Base-by-base conservation (phyloP, 1,284 basidiomycete species). In the Cutaneotrichosporon mucoides region DNA sequence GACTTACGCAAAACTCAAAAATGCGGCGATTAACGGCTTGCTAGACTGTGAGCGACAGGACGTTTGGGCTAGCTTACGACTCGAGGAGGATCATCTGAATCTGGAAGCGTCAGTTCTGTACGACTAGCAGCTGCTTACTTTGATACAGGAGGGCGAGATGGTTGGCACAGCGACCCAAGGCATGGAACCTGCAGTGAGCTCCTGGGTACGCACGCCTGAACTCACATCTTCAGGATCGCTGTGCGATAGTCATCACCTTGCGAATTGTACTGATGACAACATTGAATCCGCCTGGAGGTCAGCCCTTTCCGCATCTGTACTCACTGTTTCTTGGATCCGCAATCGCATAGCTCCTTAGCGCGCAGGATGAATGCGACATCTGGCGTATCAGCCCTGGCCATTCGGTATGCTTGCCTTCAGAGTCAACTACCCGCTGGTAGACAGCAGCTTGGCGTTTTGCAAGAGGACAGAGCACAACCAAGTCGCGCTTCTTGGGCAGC, bases 381-480 rank as follows among this genome's bases (percentile, higher is more conserved):
- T 66, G 66, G 50, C 13, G 35, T 44, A 44, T 58, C 45, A 33
- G 33, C 11, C 16, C 7, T 15, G 11, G 0, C 36, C n/a, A 7
- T 24, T 33, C 8, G 2, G 2, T 2, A 4, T 0, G 36, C 68
- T 35, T 16, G 72, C 73, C 73, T 6, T 71, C 68, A 0, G 73
- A 76, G 10, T 65, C 66, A n/a, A 80, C 70, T 35, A 81, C 67
- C 2, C 70, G 63, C 34, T 68, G 65, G 67, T 82, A 82, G 0
- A 78, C 79, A 3, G 62, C 47, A 6, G 75, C 69, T 63, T 82
- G 81, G 0, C 72, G 66, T 0, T 55, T 43, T 0, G 78, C 79
- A 16, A 82, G 66, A 1, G 81, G 80, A 51, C 81, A 82, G 41
- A 82, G 79, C 5, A 82, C 77, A 11, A 82, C 73, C 59, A 79